Base-by-base conservation (phyloP, 495 filamentous ascomycete genomes). In the Daldinia concentrica region DNA sequence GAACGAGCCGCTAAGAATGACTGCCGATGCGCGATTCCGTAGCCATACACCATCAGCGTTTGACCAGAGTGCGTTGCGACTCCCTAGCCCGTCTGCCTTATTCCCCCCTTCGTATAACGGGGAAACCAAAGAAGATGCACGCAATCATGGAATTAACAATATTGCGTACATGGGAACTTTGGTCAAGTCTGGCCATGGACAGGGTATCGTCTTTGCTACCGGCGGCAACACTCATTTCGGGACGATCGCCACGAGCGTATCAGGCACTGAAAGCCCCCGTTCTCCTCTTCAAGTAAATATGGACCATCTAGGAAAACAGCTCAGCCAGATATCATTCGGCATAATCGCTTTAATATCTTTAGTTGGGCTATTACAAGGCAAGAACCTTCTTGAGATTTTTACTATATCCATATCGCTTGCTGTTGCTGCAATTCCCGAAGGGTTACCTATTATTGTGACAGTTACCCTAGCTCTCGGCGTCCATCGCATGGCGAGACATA, bases 111-210 rank as follows among this genome's bases (percentile, higher is more conserved):
- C 73, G 30, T 72, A 69, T 32, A 54, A 66, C 11, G 58, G 64
- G n/a, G 74, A 78, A 9, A 15, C 62, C 12, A 77, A 74, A 69
- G 76, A 81, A 15, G 72, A 76, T 24, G 66, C 68, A 26, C 58
- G 78, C 71, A 61, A 79, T 41, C 72, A 67, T n/a, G 61, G 71
- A 26, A 67, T 74, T 11, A 82, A 86, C 58, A 97, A 97, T 73
- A 94, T 99, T 76, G 95, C 95, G 6, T 98, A 97, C 77, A 98
- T 98, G 96, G 95, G 95, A 4, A 99, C 95, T 6, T 80, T 99
- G 62, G 96, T 99, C 6, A 93, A 94, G 52, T 96, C 93, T 8
- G 95, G 95, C n/a, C 90, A 99, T 71, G 95, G 95, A 0, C 93
- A 96, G 76, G 95, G 95, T 36, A 89, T 99, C 62, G 95, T 99